Evolutionary conservation across 2,329 filamentous ascomycete species (phyloP), one percentile per base, ranked within the genome.

Genomic region (Alternaria novae-zelandiae): DNA sequence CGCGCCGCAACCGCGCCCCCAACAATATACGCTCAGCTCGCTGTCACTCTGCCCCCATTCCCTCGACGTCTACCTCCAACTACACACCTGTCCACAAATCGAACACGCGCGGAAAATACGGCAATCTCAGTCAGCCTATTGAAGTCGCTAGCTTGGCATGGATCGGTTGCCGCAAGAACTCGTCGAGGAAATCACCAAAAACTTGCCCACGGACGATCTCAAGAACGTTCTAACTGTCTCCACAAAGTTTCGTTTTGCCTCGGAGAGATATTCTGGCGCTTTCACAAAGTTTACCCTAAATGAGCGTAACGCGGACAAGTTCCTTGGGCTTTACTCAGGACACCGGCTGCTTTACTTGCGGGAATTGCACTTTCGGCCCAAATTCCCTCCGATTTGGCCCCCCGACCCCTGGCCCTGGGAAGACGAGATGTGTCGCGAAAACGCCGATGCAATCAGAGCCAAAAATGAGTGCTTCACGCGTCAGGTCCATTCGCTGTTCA

Each of bases 141-240:
- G 3, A 1, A 41, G 36, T 41, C 36, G 36, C n/a, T 41, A 41
- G 36, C 36, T 41, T 41, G 36, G 3, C 41, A 70, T 70, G 66
- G 51, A 69, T 11, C 62, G 64, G 20, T 15, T 60, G 9, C 57
- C 57, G 47, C 57, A 54, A 36, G 70, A 72, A 62, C 20, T 72
- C 11, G 32, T 70, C 15, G 64, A 71, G 45, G 54, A 43, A 12
- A 68, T 73, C 46, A 61, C 67, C 61, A 64, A 56, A 23, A 55
- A 57, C 32, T 61, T 73, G 9, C 5, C 4, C 11, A 30, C 13
- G 12, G 45, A 65, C 6, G 66, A 67, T 25, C 61, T 73, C 2
- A 71, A 70, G 41, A 63, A 63, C 17, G 65, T 61, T 6, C 59
- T 70, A 12, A 43, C 49, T 3, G 20, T 72, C 10, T 64, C 65